phyloP scores from a whole-genome alignment of 306 rosid genomes.

The Cicer pinnatifidum region DNA sequence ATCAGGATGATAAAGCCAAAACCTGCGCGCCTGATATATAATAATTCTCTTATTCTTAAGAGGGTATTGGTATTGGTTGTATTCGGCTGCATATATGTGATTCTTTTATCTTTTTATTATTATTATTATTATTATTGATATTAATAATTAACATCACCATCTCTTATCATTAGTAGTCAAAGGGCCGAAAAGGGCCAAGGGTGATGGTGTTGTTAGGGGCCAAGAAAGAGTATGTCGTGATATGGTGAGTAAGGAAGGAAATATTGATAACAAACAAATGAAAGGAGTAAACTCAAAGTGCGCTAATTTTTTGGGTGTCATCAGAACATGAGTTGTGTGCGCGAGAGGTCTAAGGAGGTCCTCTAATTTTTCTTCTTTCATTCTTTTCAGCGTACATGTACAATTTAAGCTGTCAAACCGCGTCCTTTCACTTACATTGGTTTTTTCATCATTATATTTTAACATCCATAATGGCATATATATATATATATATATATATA shows the following conservation, averaged over 20 bases:
- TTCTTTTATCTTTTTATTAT: constrained; percentile 13
- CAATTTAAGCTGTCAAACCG: constrained; percentile 26
- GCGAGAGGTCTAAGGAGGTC: constrained; percentile 70
- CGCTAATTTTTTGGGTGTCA: constrained; percentile 42
- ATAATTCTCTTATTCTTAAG: constrained; percentile 15
- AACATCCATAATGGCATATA: neutral
- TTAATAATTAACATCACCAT: constrained; percentile 32
- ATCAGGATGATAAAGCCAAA: constrained; percentile 7
- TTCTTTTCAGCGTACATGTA: neutral
- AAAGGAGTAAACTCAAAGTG: constrained; percentile 25
- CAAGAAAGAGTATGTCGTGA: constrained; percentile 28
- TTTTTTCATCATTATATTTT: constrained; percentile 30
- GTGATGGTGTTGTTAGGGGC: constrained; percentile 39
- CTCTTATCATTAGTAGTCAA: constrained; percentile 31
- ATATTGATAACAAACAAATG: constrained; percentile 21
- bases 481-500: no score
- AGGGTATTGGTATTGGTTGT: neutral
- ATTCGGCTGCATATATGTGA: constrained; percentile 29
- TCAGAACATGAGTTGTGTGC: constrained; percentile 44
- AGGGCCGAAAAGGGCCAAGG: constrained; percentile 31
- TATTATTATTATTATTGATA: neutral
- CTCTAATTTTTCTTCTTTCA: constrained; percentile 47
- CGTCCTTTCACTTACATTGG: neutral
- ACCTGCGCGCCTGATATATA: neutral
- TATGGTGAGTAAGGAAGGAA: neutral